These are phyloP conservation scores for Kwoniella europaea DNA, from an alignment of 768 basidiomycete species.

Conservation along the genomic window DNA sequence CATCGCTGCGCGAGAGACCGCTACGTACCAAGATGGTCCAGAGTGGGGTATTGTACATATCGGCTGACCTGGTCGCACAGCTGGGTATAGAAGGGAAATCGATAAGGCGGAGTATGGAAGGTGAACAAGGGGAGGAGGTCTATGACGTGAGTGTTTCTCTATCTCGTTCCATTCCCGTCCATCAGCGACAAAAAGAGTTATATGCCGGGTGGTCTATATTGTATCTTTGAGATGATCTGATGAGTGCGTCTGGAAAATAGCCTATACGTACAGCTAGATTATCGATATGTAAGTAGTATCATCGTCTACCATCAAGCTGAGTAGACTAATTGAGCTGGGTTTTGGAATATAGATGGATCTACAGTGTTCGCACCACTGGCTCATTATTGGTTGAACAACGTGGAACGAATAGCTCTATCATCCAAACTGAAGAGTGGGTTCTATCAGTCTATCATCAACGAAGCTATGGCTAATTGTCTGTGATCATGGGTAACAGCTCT, in stretches of 20 bases:
- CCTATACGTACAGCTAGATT: conserved; percentile 47
- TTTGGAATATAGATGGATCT: conserved; percentile 35
- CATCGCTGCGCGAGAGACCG: conserved; percentile 32
- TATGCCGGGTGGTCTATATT: too few species aligned
- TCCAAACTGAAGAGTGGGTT: conserved; percentile 38
- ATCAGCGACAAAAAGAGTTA: too few species aligned
- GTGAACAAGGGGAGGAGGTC: conserved; percentile 24
- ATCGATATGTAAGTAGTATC: conserved; percentile 40
- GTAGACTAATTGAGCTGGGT: conserved; percentile 6
- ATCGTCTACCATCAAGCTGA: background rate
- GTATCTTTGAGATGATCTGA: background rate
- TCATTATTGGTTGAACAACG: conserved; percentile 45
- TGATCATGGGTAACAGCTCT: conserved; percentile 30
- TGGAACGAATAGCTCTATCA: conserved; percentile 40
- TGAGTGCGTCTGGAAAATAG: background rate
- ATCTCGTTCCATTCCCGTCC: background rate
- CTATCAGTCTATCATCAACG: background rate
- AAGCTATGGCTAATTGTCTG: background rate
- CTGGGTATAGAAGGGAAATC: conserved; percentile 51
- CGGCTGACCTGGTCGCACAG: conserved; percentile 52
- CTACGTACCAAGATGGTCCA: conserved; percentile 54
- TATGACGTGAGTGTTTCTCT: conserved; percentile 37
- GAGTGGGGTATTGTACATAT: conserved; percentile 43
- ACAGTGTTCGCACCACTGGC: conserved; percentile 56
- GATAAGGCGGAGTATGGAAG: conserved; percentile 14